Base-by-base conservation (phyloP, 805 yeast genomes). In the Candida patagonica region DNA sequence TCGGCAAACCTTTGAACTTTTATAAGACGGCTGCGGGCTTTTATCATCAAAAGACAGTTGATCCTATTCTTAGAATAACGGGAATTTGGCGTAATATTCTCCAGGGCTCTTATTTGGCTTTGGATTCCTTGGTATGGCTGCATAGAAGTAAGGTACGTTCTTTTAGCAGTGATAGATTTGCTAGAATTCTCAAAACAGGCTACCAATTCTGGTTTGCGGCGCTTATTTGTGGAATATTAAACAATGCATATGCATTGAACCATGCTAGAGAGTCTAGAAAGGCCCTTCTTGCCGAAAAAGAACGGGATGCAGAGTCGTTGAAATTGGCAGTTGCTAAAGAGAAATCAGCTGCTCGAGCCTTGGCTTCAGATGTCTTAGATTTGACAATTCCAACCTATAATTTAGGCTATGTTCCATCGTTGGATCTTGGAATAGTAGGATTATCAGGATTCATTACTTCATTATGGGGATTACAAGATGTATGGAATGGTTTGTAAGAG, bases 381-480 rank as follows among this genome's bases (percentile, higher is more conserved):
- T 56, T 74, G 47, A 68, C 81, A 46, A 79, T 88, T 53, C 94
- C 92, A 9, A 64, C 79, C 55, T 77, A 81, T 60, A 73, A 77
- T 40, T 71, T 83, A 60, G 68, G 72, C 42, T 63, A 67, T 61
- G 64, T 81, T 51, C 67, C 68, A 50, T 20, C 13, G 12, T 65
- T 76, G 52, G 74, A 77, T 56, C 96, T 88, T 51, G 92, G 94
- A 37, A 69, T 78, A 30, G 74, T 86, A 37, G 96, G 94, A 26
- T 63, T 78, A 42, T 86, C 92, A 27, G 97, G 97, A 56, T 71
- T 81, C 20, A 63, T 83, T 43, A 86, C 96, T 24, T 80, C 95
- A 29, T 44, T 77, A 36, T 66, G 86, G 61, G 95, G 95, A 32
- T 66, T 86, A 39, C 74, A 71, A 87, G 81, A 52, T 55, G 78